phyloP scores from a whole-genome alignment of 108 stramenopile genomes.

The Cyclotella atomus region DNA sequence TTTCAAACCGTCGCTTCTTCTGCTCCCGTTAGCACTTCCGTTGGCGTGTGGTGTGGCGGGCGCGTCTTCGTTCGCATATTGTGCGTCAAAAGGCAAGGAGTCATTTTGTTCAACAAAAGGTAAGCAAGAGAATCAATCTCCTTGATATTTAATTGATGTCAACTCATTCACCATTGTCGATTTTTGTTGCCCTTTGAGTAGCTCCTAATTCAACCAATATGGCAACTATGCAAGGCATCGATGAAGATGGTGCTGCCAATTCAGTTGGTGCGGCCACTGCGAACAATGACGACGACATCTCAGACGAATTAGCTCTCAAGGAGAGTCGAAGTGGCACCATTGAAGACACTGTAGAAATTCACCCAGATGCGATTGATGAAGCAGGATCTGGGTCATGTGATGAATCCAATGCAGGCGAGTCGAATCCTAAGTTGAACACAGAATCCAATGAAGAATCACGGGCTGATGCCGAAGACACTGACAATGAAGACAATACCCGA shows the following conservation, averaged over 20 bases:
- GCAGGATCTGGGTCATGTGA: background rate
- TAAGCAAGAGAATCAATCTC: background rate
- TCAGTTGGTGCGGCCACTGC: background rate
- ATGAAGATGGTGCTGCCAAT: background rate
- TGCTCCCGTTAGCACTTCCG: constrained; percentile 3
- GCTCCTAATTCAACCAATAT: background rate
- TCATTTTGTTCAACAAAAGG: background rate
- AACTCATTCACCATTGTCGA: too few relatives aligned
- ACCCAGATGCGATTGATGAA: constrained; percentile 3
- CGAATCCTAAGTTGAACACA: background rate
- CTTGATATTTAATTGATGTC: background rate
- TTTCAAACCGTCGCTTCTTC: constrained; percentile 21
- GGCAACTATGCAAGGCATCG: background rate
- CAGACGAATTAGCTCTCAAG: background rate
- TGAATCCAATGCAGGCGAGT: background rate
- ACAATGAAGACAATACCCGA: background rate
- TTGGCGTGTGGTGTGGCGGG: constrained; percentile 34
- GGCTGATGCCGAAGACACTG: constrained; percentile 3
- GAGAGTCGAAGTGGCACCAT: background rate
- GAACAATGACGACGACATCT: background rate
- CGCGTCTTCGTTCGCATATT: constrained; percentile 47
- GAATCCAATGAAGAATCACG: constrained; percentile 5
- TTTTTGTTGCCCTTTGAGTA: too few relatives aligned
- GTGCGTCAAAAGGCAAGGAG: constrained; percentile 32
- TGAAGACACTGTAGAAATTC: background rate